Evolutionary conservation across 2,329 filamentous ascomycete species (phyloP).

Genomic region (Exophiala bonariae): DNA sequence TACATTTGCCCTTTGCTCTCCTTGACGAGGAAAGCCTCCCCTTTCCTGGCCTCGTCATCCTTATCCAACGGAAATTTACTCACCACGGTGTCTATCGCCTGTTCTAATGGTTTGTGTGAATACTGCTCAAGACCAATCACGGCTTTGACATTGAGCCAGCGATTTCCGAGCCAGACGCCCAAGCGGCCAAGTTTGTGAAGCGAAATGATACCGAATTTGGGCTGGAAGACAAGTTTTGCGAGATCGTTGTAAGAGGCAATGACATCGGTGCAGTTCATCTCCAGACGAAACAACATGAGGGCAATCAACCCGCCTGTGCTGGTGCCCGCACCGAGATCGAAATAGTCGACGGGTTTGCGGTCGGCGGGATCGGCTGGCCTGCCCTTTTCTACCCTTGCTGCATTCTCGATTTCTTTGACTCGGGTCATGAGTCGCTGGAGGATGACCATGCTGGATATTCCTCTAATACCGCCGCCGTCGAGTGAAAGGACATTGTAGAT

Average conservation of each 20-base stretch:
- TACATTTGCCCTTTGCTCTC: slow-evolving; percentile 18
- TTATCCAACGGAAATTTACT: slow-evolving; percentile 16
- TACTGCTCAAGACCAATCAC: slow-evolving; percentile 12
- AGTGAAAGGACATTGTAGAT: slow-evolving; percentile 20
- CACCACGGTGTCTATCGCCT: slow-evolving; percentile 21
- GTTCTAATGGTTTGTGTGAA: slow-evolving; percentile 17
- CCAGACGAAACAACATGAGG: slow-evolving; percentile 26
- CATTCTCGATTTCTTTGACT: slow-evolving; percentile 19
- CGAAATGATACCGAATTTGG: slow-evolving; percentile 10
- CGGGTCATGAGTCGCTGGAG: slow-evolving; percentile 22
- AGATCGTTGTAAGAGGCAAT: slow-evolving; percentile 17
- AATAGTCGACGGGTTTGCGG: slow-evolving; percentile 21
- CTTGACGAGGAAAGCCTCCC: slow-evolving; percentile 17
- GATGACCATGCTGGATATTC: slow-evolving; percentile 22
- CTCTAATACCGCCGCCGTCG: slow-evolving; percentile 24
- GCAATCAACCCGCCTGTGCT: slow-evolving; percentile 27
- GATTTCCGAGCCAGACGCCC: slow-evolving; percentile 15
- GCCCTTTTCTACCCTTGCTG: slow-evolving; percentile 1
- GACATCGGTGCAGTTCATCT: slow-evolving; percentile 21
- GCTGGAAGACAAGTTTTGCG: slow-evolving; percentile 20
- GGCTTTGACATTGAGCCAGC: slow-evolving; percentile 18
- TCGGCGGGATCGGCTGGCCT: slow-evolving; percentile 7
- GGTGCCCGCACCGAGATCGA: slow-evolving; percentile 26
- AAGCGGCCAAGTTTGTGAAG: slow-evolving; percentile 15
- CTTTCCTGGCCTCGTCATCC: slow-evolving; percentile 12